phyloP scores from a whole-genome alignment of 2,329 filamentous ascomycete genomes.

The Ophiobolus disseminans region DNA sequence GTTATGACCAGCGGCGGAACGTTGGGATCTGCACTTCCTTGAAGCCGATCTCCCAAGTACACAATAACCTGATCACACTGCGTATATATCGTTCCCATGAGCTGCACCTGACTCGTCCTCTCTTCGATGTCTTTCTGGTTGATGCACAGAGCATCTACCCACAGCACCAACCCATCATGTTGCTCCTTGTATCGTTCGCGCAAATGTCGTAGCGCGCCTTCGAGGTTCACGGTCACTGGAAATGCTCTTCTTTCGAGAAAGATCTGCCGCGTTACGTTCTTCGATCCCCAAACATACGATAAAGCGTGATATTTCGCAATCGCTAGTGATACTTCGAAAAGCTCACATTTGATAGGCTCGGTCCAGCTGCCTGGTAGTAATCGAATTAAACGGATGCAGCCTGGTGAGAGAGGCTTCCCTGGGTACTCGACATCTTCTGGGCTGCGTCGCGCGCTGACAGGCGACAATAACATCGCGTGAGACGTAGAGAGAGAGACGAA shows the following conservation, averaged over 20 bases:
- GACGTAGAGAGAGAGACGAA: neutral
- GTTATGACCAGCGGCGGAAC: neutral
- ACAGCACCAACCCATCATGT: conserved; percentile 6
- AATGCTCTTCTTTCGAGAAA: conserved; percentile 4
- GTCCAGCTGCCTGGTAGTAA: conserved; percentile 18
- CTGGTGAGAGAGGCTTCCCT: neutral
- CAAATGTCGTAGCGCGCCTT: conserved; percentile 16
- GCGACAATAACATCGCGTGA: neutral
- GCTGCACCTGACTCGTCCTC: conserved; percentile 20
- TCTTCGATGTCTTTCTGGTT: conserved; percentile 21
- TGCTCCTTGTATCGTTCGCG: conserved; percentile 7
- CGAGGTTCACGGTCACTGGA: conserved; percentile 21
- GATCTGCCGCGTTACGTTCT: conserved; percentile 2
- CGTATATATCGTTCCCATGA: conserved; percentile 28
- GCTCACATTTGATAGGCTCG: conserved; percentile 16
- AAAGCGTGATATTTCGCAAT: conserved; percentile 12
- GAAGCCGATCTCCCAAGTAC: conserved; percentile 18
- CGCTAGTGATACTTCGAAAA: neutral
- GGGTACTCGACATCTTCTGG: neutral
- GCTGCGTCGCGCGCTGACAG: neutral
- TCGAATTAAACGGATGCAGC: conserved; percentile 8
- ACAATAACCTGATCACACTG: conserved; percentile 13
- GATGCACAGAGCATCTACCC: conserved; percentile 32
- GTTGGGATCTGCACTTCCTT: neutral
- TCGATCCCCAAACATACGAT: conserved; percentile 26